Percentiles rank a stretch among this genome's conserved stretches.
Evolutionary conservation across 2,329 filamentous ascomycete genomes (phyloP).

Genomic region (Aureobasidium sp.): DNA sequence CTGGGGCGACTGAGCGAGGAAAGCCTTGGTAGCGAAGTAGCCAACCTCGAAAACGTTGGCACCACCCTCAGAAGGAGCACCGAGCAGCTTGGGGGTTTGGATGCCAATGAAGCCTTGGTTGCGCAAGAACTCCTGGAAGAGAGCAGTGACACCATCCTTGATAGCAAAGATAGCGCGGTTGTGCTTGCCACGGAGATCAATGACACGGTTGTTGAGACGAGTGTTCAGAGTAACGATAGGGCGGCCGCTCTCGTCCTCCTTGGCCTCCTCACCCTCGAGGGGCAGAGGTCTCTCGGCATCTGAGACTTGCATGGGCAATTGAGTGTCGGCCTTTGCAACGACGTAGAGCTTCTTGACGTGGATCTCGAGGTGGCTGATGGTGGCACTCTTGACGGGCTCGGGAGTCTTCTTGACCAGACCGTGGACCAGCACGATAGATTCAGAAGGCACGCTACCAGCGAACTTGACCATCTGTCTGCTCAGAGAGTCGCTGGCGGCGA

Average conservation of each 20-base stretch:
- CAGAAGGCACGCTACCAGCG: constrained; percentile 64
- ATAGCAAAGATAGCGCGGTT: constrained; percentile 81
- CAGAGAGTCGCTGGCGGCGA: constrained; percentile 54
- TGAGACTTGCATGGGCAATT: constrained; percentile 53
- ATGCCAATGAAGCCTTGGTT: constrained; percentile 71
- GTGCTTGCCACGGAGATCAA: constrained; percentile 86
- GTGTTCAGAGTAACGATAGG: constrained; percentile 77
- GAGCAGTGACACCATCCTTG: constrained; percentile 56
- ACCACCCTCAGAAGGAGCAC: constrained; percentile 85
- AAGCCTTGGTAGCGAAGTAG: constrained; percentile 83
- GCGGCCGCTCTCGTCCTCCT: constrained; percentile 45
- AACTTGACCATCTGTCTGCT: constrained; percentile 95
- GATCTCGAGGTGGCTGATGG: constrained; percentile 72
- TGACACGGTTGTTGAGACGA: constrained; percentile 81
- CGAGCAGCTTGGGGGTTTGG: constrained; percentile 83
- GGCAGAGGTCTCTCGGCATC: constrained; percentile 47
- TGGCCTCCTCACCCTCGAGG: constrained; percentile 41
- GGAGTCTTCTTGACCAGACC: constrained; percentile 73
- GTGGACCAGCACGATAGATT: constrained; percentile 77
- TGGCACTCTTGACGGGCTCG: constrained; percentile 82
- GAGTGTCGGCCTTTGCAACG: constrained; percentile 56
- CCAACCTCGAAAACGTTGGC: constrained; percentile 83
- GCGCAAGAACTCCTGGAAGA: constrained; percentile 75
- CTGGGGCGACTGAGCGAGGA: constrained; percentile 72
- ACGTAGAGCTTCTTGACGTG: constrained; percentile 83